Conservation (phyloP, 768 basidiomycete genomes). For the Mycena olivaceomarginata region DNA sequence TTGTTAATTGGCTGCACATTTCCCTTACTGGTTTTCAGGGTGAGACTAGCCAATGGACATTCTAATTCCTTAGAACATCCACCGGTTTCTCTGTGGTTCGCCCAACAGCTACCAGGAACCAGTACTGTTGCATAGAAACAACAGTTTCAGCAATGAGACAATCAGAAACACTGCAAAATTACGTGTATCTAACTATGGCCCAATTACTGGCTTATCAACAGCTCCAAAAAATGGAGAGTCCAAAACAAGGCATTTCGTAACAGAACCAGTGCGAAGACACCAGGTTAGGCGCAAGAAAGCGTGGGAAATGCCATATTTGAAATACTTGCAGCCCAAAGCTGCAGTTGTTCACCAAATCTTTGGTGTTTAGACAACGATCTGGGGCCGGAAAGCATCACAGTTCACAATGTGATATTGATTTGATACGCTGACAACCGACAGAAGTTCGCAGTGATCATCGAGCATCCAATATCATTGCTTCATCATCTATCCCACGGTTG, state of each 20-base stretch:
- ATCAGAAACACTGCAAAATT: too few relatives aligned
- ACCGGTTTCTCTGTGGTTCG: too few relatives aligned
- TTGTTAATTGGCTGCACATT: too few relatives aligned
- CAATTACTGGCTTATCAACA: too few relatives aligned
- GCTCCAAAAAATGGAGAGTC: conserved; percentile 1
- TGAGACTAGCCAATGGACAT: too few relatives aligned
- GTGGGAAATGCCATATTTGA: conserved; percentile 6
- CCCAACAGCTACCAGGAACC: too few relatives aligned
- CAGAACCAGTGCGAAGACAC: conserved; percentile 5
- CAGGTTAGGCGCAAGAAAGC: conserved; percentile 1
- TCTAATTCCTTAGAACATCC: too few relatives aligned
- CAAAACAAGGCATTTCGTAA: conserved; percentile 1
- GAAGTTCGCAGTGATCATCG: conserved; percentile 16
- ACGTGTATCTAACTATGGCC: too few relatives aligned
- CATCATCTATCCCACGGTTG: conserved; percentile 2
- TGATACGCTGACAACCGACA: conserved; percentile 12
- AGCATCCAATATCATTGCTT: conserved; percentile 15
- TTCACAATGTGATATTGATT: conserved; percentile 10
- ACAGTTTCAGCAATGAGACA: too few relatives aligned
- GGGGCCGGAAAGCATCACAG: conserved; percentile 6
- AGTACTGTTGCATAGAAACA: too few relatives aligned
- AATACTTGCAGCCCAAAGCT: conserved; percentile 8
- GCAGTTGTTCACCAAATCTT: conserved; percentile 7
- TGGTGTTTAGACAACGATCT: conserved; percentile 5
- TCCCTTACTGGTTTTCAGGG: too few relatives aligned